Base-by-base conservation (phyloP, 768 basidiomycete species). In the Serpula lacrymans region DNA sequence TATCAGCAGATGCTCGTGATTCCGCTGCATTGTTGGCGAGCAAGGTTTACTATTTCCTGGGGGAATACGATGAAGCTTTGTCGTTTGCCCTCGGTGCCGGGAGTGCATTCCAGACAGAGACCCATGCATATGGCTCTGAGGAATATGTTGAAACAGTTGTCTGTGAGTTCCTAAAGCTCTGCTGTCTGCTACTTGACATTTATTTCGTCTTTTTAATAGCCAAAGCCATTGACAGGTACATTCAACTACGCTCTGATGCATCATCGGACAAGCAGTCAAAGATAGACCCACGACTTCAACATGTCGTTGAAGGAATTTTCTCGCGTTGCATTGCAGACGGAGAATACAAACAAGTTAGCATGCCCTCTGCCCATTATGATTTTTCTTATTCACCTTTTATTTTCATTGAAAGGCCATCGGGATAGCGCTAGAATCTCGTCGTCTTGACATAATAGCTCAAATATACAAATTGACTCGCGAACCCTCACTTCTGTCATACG, bases 1-100 rank as follows among this genome's bases (percentile, higher is more conserved):
- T 97, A 6, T 75, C 87, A 1, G 74, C 78, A 47, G 70, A 80
- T 37, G 80, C 85, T 11, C 84, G 88, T 26, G 79, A 88, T 53
- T 77, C 82, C 37, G 94, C 96, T 14, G 91, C 94, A 16, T 71
- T 98, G 37, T 75, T 99, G 21, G 86, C 88, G n/a, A 94, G 92
- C 74, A 98, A 98, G 62, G 88, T 98, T 36, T 98, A 98, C 66
- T 98, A 92, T 67, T 95, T 87, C 74, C 74, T 99, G 35, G 92
- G 88, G 49, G 89, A 91, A 61, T 88, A 95, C 52, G 91, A 94
- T 55, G 96, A 99, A 60, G 90, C 94, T 21, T 77, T 99, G 43
- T 85, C 89, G 10, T 97, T 97, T 57, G 96, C 96, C 16, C 80
- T 99, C 34, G 86, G 87, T 42, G 90, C 95, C 13, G 92, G 88